phyloP scores from a whole-genome alignment of 176 grass and related monocot species.

The Oryza officinalis region DNA sequence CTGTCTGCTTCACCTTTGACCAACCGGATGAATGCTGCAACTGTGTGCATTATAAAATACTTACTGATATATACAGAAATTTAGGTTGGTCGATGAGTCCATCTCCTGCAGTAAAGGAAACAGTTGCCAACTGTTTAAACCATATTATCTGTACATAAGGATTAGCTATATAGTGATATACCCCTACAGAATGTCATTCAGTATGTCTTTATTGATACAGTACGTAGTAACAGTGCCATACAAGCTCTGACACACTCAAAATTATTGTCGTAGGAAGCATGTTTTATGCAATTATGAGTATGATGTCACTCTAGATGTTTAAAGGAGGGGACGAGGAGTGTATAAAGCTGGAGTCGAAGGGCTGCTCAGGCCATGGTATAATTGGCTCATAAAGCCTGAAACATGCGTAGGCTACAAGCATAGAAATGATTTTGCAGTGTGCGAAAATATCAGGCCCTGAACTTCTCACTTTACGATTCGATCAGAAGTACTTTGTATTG shows the following conservation, averaged over 20 bases:
- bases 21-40: not conserved
- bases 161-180: not conserved
- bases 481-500: too few relatives aligned
- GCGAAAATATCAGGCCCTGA: not conserved
- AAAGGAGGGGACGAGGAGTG: constrained; percentile 23
- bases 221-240: constrained; percentile 1
- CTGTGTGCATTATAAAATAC: not conserved
- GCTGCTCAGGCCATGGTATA: constrained; percentile 37
- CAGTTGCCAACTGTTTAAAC: not conserved
- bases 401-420: constrained; percentile 46
- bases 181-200: not conserved
- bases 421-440: constrained; percentile 8
- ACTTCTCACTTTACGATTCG: not conserved
- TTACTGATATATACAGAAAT: not conserved
- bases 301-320: constrained; percentile 50
- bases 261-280: constrained; percentile 44
- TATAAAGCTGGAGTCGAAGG: constrained; percentile 51
- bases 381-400: constrained; percentile 48
- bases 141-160: not conserved
- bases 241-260: not conserved
- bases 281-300: constrained; percentile 38
- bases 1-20: not conserved
- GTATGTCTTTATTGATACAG: not conserved
- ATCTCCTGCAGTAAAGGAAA: not conserved
- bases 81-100: not conserved